Evolutionary conservation across 768 basidiomycete species (phyloP), one percentile per base, ranked within the genome.

Genomic region (Boletus pseudopeckii): DNA sequence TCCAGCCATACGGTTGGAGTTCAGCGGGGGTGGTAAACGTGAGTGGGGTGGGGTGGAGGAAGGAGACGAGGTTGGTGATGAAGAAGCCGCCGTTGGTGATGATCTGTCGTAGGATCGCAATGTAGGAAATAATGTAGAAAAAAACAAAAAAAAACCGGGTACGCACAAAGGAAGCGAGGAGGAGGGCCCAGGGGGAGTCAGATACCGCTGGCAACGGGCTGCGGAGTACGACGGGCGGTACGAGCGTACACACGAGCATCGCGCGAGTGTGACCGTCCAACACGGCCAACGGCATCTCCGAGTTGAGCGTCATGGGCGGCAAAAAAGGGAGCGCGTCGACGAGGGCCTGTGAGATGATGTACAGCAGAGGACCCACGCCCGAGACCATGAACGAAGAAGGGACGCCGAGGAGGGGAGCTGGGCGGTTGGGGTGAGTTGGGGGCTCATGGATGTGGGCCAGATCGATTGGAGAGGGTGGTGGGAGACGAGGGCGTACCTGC

Each of bases 341-440:
- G 44, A 86, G 61, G 13, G 80, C 81, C 69, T 91, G 90, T 0
- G 77, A 71, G 14, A 69, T 64, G 10, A 78, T 70, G 68, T 87
- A 92, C 26, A 94, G 73, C 1, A 77, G 68, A 1, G 87, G 84
- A 5, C 82, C 76, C 8, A 80, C 76, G 2, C 86, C 85, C 1
- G 86, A 88, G n/a, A 83, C 56, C 77, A 94, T 81, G 74, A 93
- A 94, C 9, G 90, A 92, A 0, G 90, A 83, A 1, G 88, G 78
- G 28, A 80, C 60, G 4, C 85, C 79, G 50, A 91, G 74, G 30
- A 84, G 74, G 34, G 88, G 83, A 13, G 77, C 88, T 89, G 59
- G 18, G 4, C 5, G 6, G 30, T 30, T 18, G n/a, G 24, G 41
- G 32, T 45, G n/a, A 20, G 44, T 45, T 24, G n/a, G 24, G 33